These are phyloP conservation scores for Camelina neglecta DNA, from an alignment of 345 rosid genomes.

Conservation along the genomic window DNA sequence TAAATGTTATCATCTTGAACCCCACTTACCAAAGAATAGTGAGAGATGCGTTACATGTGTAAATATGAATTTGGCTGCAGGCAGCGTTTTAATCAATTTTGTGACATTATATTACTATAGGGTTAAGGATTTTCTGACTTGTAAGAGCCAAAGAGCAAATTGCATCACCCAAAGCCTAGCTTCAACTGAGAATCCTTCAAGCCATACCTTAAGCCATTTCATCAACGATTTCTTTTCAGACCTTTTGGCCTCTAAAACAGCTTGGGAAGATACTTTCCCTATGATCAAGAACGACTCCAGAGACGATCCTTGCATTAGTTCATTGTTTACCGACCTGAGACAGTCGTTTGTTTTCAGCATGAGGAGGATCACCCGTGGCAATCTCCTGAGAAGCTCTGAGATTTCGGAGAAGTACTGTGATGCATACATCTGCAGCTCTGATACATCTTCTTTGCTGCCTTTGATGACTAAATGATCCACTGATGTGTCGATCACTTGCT, in stretches of 20 bases:
- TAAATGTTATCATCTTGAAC: conserved; percentile 24
- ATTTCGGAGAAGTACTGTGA: conserved; percentile 87
- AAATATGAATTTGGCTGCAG: background rate
- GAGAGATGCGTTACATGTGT: conserved; percentile 21
- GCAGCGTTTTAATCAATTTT: conserved; percentile 5
- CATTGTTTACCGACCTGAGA: conserved; percentile 80
- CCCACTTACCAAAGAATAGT: conserved; percentile 32
- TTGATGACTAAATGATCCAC: conserved; percentile 88
- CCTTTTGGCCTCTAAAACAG: conserved; percentile 80
- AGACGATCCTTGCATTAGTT: conserved; percentile 82
- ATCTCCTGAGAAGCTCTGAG: conserved; percentile 88
- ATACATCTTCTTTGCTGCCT: conserved; percentile 68
- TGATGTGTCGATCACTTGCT: conserved; percentile 73
- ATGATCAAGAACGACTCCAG: conserved; percentile 74
- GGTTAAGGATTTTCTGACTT: conserved; percentile 59
- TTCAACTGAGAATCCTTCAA: conserved; percentile 67
- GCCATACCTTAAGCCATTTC: conserved; percentile 54
- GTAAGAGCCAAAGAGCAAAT: conserved; percentile 68
- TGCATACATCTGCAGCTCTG: conserved; percentile 96
- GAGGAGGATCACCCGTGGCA: conserved; percentile 88
- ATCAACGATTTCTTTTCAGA: conserved; percentile 61
- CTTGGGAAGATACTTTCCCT: conserved; percentile 82
- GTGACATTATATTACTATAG: conserved; percentile 34
- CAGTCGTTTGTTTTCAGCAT: conserved; percentile 97
- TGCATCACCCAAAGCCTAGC: conserved; percentile 74